Conservation (phyloP, 768 basidiomycete species). For the Galerina marginata region DNA sequence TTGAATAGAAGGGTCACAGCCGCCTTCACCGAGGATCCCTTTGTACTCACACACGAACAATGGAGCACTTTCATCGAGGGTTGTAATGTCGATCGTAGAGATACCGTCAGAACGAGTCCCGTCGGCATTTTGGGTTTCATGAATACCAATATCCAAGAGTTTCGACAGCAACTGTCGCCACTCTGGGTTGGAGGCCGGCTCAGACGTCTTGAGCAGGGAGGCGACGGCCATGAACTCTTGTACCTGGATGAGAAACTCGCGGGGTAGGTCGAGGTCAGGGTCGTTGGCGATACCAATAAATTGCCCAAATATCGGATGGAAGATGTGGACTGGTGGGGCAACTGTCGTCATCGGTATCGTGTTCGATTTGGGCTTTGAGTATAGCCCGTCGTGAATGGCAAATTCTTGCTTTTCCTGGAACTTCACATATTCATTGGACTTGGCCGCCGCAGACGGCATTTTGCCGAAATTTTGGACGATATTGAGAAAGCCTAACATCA, state of each 20-base stretch:
- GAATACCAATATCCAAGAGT: neutral
- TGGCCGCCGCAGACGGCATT: too few species aligned
- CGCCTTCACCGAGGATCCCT: slow-evolving; percentile 32
- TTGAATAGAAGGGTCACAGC: slow-evolving; percentile 35
- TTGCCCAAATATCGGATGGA: slow-evolving; percentile 30
- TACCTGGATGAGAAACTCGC: slow-evolving; percentile 9
- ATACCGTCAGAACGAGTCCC: neutral
- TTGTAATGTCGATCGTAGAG: too few species aligned
- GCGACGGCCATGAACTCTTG: slow-evolving; percentile 11
- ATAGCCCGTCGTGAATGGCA: too few species aligned
- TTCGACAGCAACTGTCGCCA: neutral
- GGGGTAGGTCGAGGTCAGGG: slow-evolving; percentile 18
- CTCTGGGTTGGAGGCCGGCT: neutral
- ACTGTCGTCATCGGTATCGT: slow-evolving; percentile 13
- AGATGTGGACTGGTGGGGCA: slow-evolving; percentile 31
- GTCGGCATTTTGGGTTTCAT: neutral
- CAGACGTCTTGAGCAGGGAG: neutral
- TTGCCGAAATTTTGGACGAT: too few species aligned
- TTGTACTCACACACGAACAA: slow-evolving; percentile 28
- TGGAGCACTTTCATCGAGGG: too few species aligned
- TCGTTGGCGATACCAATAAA: slow-evolving; percentile 26
- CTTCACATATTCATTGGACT: too few species aligned
- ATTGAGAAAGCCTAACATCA: too few species aligned
- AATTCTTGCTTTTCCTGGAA: too few species aligned
- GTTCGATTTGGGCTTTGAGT: slow-evolving; percentile 1